Percentiles rank a stretch among this genome's conserved stretches.
phyloP scores from a whole-genome alignment of 2,329 filamentous ascomycete genomes.

The Rhynchosporium secalis region DNA sequence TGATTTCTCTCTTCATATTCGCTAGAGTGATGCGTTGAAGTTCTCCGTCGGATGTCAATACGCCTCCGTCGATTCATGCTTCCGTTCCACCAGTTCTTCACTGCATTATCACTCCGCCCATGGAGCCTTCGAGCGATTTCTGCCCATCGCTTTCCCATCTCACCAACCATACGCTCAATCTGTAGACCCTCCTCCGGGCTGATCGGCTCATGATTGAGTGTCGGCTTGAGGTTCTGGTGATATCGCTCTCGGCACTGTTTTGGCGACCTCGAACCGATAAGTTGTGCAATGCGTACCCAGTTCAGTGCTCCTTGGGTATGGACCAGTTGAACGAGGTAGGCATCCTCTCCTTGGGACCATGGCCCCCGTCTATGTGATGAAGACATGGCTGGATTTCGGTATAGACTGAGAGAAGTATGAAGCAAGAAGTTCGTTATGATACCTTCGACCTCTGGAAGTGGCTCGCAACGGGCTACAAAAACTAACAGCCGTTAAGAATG shows the following conservation, averaged over 20 bases:
- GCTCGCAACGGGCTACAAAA: background rate
- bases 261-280: constrained; percentile 75
- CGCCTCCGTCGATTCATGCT: constrained; percentile 75
- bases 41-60: constrained; percentile 36
- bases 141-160: constrained; percentile 87
- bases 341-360: constrained; percentile 79
- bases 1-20: constrained; percentile 38
- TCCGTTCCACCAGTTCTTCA: constrained; percentile 99
- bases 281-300: constrained; percentile 83
- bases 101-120: constrained; percentile 88
- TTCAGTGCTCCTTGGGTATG: constrained; percentile 73
- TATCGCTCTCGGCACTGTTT: constrained; percentile 96
- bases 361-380: constrained; percentile 69
- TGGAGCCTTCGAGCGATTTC: constrained; percentile 82
- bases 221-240: constrained; percentile 86
- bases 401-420: constrained; percentile 1
- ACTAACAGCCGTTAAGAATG: constrained; percentile 19
- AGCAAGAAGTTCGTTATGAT: background rate
- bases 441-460: background rate
- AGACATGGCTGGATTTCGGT: constrained; percentile 29
- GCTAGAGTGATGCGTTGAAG: constrained; percentile 30
- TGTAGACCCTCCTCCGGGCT: constrained; percentile 66
- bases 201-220: constrained; percentile 72
- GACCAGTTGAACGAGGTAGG: constrained; percentile 68
- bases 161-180: constrained; percentile 75